Evolutionary conservation across 2,329 filamentous ascomycete genomes (phyloP), one percentile per base, ranked within the genome.

Genomic region (Alternaria brassicae): DNA sequence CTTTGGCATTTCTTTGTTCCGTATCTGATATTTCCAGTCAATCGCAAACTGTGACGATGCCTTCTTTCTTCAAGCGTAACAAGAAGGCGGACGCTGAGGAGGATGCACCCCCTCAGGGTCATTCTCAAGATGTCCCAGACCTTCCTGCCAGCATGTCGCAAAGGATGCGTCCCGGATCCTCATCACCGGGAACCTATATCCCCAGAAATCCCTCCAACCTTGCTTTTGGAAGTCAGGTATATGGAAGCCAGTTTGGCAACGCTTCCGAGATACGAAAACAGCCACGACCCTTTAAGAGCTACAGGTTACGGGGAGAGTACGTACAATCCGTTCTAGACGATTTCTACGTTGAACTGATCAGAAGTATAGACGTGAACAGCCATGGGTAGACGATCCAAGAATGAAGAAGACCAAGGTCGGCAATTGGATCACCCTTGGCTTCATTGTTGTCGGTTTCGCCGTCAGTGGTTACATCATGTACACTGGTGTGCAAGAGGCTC

Each of bases 271-370:
- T 60, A 10, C 52, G 57, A n/a, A 68, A 63, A 60, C 45, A 66
- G 54, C 65, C 59, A 6, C 62, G 67, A 15, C 61, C 62, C 2
- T 72, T 71, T 49, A 67, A 62, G 57, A 72, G 68, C 49, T 71
- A 66, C 47, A 52, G 70, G 28, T 47, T 70, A 34, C 62, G 60
- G 25, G 68, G 67, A 53, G 67, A 71, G 67, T 72, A 62, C 32
- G 69, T 63, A 25, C 0, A 17, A 2, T 7, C 21, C 23, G 13
- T 42, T 32, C 9, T 13, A 19, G 6, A 21, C 34, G 7, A 4
- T 27, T 3, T 32, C 15, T 23, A 12, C 12, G 15, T 25, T 1
- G 1, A 25, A 15, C 32, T 47, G 13, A 56, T 47, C 17, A 53
- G 19, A 49, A 17, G 13, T 13, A 5, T 34, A 71, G 69, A 15